phyloP scores from a whole-genome alignment of 352 stramenopile species.

The Globisporangium splendens region DNA sequence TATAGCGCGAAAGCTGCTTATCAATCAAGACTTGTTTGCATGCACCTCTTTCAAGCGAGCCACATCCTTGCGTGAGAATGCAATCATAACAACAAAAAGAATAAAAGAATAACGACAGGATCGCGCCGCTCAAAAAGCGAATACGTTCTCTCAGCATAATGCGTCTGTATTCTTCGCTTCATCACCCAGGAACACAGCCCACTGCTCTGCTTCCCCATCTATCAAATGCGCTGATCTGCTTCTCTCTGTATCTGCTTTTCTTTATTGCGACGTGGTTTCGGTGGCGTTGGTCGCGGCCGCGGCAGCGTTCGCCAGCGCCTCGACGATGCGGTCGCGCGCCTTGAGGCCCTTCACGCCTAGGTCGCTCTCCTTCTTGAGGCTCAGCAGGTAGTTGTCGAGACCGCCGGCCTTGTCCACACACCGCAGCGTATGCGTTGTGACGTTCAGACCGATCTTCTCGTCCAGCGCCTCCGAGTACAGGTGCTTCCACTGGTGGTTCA shows the following conservation, averaged over 20 bases:
- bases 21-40: too few species aligned
- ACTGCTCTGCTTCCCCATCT: not conserved
- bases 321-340: slow-evolving; percentile 54
- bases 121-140: too few species aligned
- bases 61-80: too few species aligned
- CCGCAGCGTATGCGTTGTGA: slow-evolving; percentile 90
- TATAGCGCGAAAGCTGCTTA: too few species aligned
- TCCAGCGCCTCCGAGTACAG: slow-evolving; percentile 90
- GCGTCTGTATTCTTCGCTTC: too few species aligned
- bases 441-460: slow-evolving; percentile 91
- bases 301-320: slow-evolving; percentile 31
- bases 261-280: slow-evolving; percentile 15
- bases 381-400: slow-evolving; percentile 94
- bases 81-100: too few species aligned
- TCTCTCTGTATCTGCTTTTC: not conserved
- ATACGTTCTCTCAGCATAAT: too few species aligned
- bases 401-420: slow-evolving; percentile 93
- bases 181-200: too few species aligned
- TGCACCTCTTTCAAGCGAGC: too few species aligned
- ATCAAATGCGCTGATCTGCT: not conserved
- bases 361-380: slow-evolving; percentile 80
- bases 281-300: slow-evolving; percentile 1
- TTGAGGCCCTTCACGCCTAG: slow-evolving; percentile 66
- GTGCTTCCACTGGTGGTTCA: slow-evolving; percentile 90
- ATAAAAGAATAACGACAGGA: too few species aligned